Conservation (phyloP, 1,284 basidiomycete species). For the Schizophyllum commune region DNA sequence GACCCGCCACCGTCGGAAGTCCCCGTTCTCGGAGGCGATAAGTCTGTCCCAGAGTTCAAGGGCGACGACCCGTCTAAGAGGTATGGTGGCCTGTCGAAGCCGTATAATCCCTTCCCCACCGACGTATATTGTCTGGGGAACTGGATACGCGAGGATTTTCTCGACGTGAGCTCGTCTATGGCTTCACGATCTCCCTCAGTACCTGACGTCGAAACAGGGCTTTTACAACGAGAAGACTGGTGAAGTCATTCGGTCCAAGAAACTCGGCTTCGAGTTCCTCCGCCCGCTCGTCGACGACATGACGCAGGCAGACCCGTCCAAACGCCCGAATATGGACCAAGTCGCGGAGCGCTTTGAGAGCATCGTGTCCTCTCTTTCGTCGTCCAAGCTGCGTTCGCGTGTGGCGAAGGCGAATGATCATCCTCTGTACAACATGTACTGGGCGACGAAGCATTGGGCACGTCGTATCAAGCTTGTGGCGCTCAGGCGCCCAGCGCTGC, state of each 20-base stretch:
- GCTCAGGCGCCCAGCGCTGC: neutral
- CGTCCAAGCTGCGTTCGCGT: conserved; percentile 15
- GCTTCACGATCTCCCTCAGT: neutral
- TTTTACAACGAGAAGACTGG: neutral
- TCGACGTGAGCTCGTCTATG: neutral
- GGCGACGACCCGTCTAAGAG: neutral
- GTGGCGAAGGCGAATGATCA: conserved; percentile 2
- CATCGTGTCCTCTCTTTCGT: conserved; percentile 10
- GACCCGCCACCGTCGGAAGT: conserved; percentile 2
- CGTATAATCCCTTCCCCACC: neutral
- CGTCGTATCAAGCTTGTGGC: neutral
- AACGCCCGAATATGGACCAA: conserved; percentile 7
- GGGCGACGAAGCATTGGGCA: neutral
- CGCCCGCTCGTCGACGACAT: conserved; percentile 6
- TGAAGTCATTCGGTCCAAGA: neutral
- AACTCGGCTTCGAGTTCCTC: conserved; percentile 3
- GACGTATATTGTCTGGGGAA: conserved; percentile 8
- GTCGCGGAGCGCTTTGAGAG: conserved; percentile 3
- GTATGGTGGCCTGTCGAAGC: neutral
- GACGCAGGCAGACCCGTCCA: conserved; percentile 4
- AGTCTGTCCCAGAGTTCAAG: conserved; percentile 1
- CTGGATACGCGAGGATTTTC: conserved; percentile 2
- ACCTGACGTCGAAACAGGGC: neutral
- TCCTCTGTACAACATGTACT: neutral
- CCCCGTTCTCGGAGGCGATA: conserved; percentile 3